Base-by-base conservation (phyloP, 2,329 filamentous ascomycete genomes). In the Talaromyces funiculosus region DNA sequence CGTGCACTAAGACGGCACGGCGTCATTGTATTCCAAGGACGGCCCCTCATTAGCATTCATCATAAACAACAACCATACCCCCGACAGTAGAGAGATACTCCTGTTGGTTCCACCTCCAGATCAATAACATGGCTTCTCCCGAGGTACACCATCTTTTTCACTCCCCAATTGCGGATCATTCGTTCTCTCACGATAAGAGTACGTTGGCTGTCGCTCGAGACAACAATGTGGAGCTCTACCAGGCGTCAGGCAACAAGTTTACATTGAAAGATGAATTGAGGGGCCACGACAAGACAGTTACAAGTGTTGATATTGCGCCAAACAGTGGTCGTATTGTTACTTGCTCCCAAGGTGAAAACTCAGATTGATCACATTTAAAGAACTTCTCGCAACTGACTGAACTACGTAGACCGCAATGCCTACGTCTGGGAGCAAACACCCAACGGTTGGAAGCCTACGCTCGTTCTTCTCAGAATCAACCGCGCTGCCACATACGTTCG, bases 1-100 rank as follows among this genome's bases (percentile, higher is more conserved):
- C 57, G 57, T 59, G 57, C 20, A 37, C 14, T 3, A 8, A n/a
- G 20, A 14, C 31, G 33, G 51, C 51, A 38, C 33, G 8, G 51
- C 51, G 51, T 54, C 51, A 54, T 26, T 40, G n/a, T 29, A 49
- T 45, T n/a, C 42, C 26, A 31, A 42, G 35, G 12, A 16, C 31
- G 24, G 42, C 55, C 56, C 59, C 43, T 59, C 54, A 53, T 33
- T 20, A 42, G 42, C 12, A 29, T n/a, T 49, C 51, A 54, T 40
- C 33, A 60, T 24, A 38, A 45, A 60, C 60, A 45, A 61, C 31
- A 22, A 65, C 42, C 18, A 42, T 8, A 37, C 10, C 20, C n/a
- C 81, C 85, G 90, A 84, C 94, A 97, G 94, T 97, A 88, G 94
- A 97, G 94, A 96, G 91, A 85, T 90, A 81, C 90, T 95, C 91